Conservation (phyloP, 2,329 filamentous ascomycete genomes). For the Esteya vermicola region DNA sequence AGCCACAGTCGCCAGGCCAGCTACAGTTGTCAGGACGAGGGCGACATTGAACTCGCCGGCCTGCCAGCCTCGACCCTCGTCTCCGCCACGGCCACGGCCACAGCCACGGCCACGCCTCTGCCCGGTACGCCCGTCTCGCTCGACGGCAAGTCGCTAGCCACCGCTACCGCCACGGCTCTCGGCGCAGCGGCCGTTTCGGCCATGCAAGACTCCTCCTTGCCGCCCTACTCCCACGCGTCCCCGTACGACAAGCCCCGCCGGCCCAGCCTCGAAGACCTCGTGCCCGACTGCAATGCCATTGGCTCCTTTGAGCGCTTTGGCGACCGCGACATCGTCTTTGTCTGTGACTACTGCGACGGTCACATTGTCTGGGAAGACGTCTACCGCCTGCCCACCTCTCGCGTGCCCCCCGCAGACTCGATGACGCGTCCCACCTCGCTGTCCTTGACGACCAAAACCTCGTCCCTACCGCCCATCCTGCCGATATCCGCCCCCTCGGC, state of each 20-base stretch:
- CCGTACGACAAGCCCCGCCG: slow-evolving; percentile 1
- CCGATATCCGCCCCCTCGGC: neutral
- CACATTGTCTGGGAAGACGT: slow-evolving; percentile 45
- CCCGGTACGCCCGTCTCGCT: too few species aligned
- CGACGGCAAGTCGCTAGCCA: too few species aligned
- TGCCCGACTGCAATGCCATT: slow-evolving; percentile 31
- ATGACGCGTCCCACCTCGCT: slow-evolving; percentile 1
- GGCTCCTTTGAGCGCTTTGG: slow-evolving; percentile 43
- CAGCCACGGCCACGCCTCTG: too few species aligned
- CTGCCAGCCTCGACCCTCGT: too few species aligned
- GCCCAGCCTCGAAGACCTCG: slow-evolving; percentile 29
- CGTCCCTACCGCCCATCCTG: slow-evolving; percentile 4
- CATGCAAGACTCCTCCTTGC: neutral
- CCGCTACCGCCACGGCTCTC: neutral
- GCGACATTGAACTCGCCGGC: slow-evolving; percentile 6
- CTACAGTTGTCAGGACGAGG: neutral
- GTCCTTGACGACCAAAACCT: neutral
- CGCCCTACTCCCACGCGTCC: neutral
- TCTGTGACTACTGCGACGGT: slow-evolving; percentile 49
- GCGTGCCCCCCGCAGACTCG: slow-evolving; percentile 12
- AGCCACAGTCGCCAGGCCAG: slow-evolving; percentile 4
- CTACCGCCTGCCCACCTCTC: slow-evolving; percentile 33
- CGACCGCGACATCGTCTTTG: slow-evolving; percentile 39
- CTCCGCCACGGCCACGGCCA: too few species aligned
- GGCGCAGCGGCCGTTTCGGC: neutral